phyloP scores from a whole-genome alignment of 306 rosid species.

The Senna siamea region DNA sequence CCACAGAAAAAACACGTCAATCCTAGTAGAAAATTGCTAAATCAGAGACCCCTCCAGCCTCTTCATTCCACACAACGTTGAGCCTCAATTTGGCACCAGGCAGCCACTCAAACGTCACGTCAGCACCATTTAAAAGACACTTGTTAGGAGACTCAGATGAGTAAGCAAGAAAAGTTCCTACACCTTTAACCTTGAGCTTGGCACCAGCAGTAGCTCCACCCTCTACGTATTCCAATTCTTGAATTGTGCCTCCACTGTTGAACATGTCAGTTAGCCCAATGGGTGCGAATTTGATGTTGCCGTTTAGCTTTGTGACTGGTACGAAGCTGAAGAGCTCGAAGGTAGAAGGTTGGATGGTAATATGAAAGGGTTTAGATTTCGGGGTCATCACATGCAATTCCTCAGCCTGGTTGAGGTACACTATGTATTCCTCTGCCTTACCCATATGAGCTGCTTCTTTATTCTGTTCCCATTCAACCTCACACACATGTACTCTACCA shows the following conservation, averaged over 20 bases:
- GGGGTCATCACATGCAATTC: constrained; percentile 55
- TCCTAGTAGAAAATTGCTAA: constrained; percentile 50
- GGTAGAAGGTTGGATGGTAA: constrained; percentile 63
- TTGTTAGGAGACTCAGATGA: constrained; percentile 65
- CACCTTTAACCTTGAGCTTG: constrained; percentile 71
- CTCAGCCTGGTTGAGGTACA: constrained; percentile 57
- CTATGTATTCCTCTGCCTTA: constrained; percentile 64
- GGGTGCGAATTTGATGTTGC: constrained; percentile 65
- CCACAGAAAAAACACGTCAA: not conserved
- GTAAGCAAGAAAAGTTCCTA: constrained; percentile 74
- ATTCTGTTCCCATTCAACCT: constrained; percentile 87
- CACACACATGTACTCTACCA: constrained; percentile 61
- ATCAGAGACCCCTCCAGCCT: constrained; percentile 64
- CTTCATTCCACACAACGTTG: constrained; percentile 67
- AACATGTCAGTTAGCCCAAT: constrained; percentile 78
- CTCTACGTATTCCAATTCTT: constrained; percentile 54
- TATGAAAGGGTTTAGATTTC: constrained; percentile 55
- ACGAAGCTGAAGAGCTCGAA: constrained; percentile 75
- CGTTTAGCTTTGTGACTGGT: constrained; percentile 51
- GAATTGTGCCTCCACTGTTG: constrained; percentile 74
- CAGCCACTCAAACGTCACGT: constrained; percentile 58
- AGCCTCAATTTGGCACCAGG: constrained; percentile 52
- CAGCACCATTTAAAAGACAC: constrained; percentile 55
- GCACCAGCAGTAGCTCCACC: constrained; percentile 29
- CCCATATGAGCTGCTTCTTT: constrained; percentile 61